Conservation (phyloP, 2,329 filamentous ascomycete species). For the Sarocladium oryzae region DNA sequence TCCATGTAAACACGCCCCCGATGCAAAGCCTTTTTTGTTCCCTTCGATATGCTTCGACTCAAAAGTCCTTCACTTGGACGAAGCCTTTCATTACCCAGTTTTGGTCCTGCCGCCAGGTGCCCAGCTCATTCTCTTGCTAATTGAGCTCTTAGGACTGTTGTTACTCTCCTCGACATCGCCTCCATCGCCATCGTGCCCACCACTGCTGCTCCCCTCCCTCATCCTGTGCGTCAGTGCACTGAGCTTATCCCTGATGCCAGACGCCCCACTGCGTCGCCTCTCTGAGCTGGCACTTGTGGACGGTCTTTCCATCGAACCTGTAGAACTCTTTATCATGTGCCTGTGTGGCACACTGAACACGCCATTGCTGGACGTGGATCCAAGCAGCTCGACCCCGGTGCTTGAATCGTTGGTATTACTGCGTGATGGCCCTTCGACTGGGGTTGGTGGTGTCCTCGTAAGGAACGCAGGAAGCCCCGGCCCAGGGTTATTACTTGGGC, state of each 20-base stretch:
- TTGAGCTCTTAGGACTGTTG: conserved; percentile 9
- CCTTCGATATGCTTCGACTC: background rate
- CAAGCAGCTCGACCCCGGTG: conserved; percentile 22
- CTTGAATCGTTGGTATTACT: conserved; percentile 11
- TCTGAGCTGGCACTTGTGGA: conserved; percentile 25
- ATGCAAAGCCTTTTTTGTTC: background rate
- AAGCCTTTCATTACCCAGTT: conserved; percentile 12
- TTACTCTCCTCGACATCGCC: conserved; percentile 16
- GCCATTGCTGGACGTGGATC: conserved; percentile 27
- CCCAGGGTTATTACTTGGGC: conserved; percentile 18
- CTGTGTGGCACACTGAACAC: conserved; percentile 13
- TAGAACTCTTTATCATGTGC: conserved; percentile 11
- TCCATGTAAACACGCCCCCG: conserved; percentile 7
- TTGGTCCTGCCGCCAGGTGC: conserved; percentile 12
- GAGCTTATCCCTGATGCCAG: conserved; percentile 29
- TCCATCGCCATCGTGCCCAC: conserved; percentile 17
- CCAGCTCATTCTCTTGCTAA: conserved; percentile 15
- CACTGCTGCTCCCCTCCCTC: conserved; percentile 19
- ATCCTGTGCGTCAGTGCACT: conserved; percentile 26
- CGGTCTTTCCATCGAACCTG: conserved; percentile 18
- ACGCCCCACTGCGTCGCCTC: conserved; percentile 22
- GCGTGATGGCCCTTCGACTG: conserved; percentile 20
- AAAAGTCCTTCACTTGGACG: background rate
- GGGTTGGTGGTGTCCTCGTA: conserved; percentile 43
- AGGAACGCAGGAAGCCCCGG: conserved; percentile 32